Conservation (phyloP, 805 yeast genomes). For the Metschnikowia colocasiae region DNA sequence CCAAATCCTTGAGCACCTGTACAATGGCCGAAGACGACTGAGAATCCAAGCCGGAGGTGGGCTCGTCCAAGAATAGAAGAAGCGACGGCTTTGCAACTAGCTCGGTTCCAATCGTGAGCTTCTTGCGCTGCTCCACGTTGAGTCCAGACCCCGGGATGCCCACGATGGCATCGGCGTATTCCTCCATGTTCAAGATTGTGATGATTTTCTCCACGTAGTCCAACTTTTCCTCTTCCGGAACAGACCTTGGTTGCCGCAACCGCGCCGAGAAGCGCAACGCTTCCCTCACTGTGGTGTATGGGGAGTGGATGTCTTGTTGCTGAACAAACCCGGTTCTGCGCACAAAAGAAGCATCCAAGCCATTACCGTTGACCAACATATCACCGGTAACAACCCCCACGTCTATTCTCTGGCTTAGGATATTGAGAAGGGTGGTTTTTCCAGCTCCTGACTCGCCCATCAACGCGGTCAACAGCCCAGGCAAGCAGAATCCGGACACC, state of each 20-base stretch:
- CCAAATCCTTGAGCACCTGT: slow-evolving; percentile 46
- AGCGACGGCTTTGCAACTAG: slow-evolving; percentile 51
- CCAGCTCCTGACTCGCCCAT: slow-evolving; percentile 66
- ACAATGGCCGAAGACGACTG: slow-evolving; percentile 55
- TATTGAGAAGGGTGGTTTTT: slow-evolving; percentile 53
- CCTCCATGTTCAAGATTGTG: slow-evolving; percentile 46
- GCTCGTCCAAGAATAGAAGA: slow-evolving; percentile 44
- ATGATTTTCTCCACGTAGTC: slow-evolving; percentile 51
- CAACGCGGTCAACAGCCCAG: slow-evolving; percentile 57
- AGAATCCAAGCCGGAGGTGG: slow-evolving; percentile 34
- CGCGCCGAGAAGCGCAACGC: slow-evolving; percentile 49
- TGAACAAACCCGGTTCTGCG: slow-evolving; percentile 57
- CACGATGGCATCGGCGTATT: slow-evolving; percentile 50
- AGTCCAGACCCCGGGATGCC: slow-evolving; percentile 46
- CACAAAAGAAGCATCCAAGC: slow-evolving; percentile 46
- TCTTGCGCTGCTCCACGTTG: slow-evolving; percentile 52
- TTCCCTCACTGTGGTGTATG: slow-evolving; percentile 49
- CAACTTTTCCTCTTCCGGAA: slow-evolving; percentile 40
- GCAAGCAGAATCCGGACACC: slow-evolving; percentile 16
- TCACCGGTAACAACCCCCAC: slow-evolving; percentile 56
- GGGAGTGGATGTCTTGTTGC: slow-evolving; percentile 54
- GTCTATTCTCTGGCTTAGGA: slow-evolving; percentile 48
- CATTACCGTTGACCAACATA: slow-evolving; percentile 51
- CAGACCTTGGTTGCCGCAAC: slow-evolving; percentile 40
- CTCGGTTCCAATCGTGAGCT: slow-evolving; percentile 52